These are phyloP conservation scores for Mycothermus thermophilus DNA, from an alignment of 495 filamentous ascomycete genomes.

Conservation along the genomic window DNA sequence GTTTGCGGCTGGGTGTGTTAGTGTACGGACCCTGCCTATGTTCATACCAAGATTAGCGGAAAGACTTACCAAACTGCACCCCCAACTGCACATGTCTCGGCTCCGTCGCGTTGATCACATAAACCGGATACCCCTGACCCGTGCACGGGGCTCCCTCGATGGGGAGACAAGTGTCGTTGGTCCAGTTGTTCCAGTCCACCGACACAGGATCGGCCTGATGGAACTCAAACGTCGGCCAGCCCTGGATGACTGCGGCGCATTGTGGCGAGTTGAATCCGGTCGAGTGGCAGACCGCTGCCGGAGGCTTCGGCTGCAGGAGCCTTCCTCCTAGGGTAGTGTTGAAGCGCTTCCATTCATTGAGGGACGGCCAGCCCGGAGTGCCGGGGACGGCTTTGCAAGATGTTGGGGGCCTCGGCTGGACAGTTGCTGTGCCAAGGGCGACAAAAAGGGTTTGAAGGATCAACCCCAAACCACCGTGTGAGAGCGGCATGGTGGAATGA, in stretches of 20 bases:
- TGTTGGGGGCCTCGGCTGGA: neutral
- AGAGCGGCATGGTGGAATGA: too few species aligned
- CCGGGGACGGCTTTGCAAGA: constrained; percentile 23
- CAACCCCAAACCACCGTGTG: too few species aligned
- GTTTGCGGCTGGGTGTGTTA: constrained; percentile 18
- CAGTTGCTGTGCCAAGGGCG: too few species aligned
- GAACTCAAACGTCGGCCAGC: constrained; percentile 24
- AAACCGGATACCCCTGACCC: constrained; percentile 33
- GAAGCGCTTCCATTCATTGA: constrained; percentile 16
- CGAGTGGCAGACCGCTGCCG: constrained; percentile 43
- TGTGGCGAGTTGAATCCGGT: constrained; percentile 19
- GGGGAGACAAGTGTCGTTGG: constrained; percentile 34
- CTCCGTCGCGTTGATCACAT: constrained; percentile 33
- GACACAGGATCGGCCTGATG: constrained; percentile 26
- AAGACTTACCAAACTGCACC: constrained; percentile 25
- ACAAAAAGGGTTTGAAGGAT: too few species aligned
- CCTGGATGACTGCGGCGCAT: constrained; percentile 20
- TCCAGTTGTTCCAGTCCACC: constrained; percentile 27
- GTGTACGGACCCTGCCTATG: neutral
- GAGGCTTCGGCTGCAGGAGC: constrained; percentile 37
- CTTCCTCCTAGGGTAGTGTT: constrained; percentile 31
- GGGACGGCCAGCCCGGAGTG: constrained; percentile 21
- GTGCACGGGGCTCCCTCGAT: constrained; percentile 21
- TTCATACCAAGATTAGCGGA: neutral
- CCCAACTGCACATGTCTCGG: constrained; percentile 28